Base-by-base conservation (phyloP, 441 rosid genomes). In the Oxalis stricta region DNA sequence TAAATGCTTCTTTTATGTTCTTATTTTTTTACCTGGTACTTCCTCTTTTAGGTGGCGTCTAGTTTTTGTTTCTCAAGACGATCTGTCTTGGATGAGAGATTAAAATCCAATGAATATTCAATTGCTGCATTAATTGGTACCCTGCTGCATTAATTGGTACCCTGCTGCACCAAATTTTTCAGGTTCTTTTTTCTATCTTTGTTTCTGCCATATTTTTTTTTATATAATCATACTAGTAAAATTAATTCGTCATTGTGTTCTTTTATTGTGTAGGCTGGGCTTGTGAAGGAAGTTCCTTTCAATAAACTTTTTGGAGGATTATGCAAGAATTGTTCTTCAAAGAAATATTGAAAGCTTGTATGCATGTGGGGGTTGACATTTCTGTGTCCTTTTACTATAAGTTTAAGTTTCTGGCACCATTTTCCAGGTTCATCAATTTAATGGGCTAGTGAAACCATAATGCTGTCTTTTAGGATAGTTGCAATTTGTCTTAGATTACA, bases 81-180 rank as follows among this genome's bases (percentile, higher is more conserved):
- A 59, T 65, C 80, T 23, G 79, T 92, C 58, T 73, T 92, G 55
- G 97, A 92, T 61, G 97, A 92, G 78, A 79, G 99, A 70, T 64
- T 92, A 61, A 82, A 74, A 72, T 46, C 66, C 58, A 60, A 50
- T 69, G 99, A 84, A 56, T 64, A 77, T 53, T 78, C 97, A 37
- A 65, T 64, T 40, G 77, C 78, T 37, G 97, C 99, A 52, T 71
- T 92, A 46, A 64, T 75, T 45, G 97, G 99, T 48, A 92, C 92
- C 68, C 60, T 92, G 87, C 73, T 84, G 62, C 97, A 87, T 71
- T 92, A 46, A 64, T 75, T 45, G 97, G 99, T 48, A 92, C 92
- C 68, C 60, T 92, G 87, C 73, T 84, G 62, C 97, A 87, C 70
- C 95, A 92, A 69, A 58, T 87, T 66, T 92, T 84, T 66, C 95